Evolutionary conservation across 2,329 filamentous ascomycete species (phyloP).

Genomic region (Penicillium sp.): DNA sequence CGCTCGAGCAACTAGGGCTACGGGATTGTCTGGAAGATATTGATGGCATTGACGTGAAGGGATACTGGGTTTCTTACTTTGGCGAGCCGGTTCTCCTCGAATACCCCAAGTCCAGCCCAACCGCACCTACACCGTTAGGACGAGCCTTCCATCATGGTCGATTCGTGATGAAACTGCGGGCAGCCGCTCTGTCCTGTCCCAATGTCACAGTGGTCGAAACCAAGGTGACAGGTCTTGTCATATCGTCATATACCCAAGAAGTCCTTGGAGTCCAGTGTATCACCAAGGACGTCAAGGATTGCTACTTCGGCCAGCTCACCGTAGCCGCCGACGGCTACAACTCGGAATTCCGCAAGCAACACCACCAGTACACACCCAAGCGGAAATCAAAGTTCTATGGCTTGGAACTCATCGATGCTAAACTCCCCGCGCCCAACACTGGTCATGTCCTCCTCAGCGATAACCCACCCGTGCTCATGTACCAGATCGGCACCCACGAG

Average conservation of each 20-base stretch:
- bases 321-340: slow-evolving; percentile 90
- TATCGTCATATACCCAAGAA: slow-evolving; percentile 65
- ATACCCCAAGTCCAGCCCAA: slow-evolving; percentile 65
- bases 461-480: slow-evolving; percentile 77
- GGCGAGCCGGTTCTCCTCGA: slow-evolving; percentile 70
- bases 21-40: slow-evolving; percentile 82
- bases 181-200: slow-evolving; percentile 68
- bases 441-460: slow-evolving; percentile 87
- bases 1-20: slow-evolving; percentile 77
- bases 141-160: slow-evolving; percentile 89
- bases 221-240: slow-evolving; percentile 74
- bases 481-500: slow-evolving; percentile 95
- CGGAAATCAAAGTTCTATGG: slow-evolving; percentile 89
- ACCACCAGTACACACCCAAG: slow-evolving; percentile 65
- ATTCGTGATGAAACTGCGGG: slow-evolving; percentile 80
- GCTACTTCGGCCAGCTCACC: slow-evolving; percentile 85
- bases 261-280: slow-evolving; percentile 79
- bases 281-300: slow-evolving; percentile 66
- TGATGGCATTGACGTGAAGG: slow-evolving; percentile 77
- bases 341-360: slow-evolving; percentile 84
- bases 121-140: slow-evolving; percentile 63
- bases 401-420: slow-evolving; percentile 84
- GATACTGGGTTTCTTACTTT: slow-evolving; percentile 86
- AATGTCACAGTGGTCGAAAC: slow-evolving; percentile 93
- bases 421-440: slow-evolving; percentile 70